A percentile compares a stretch with the other conserved stretches of the same genome.
Conservation (phyloP, 768 basidiomycete genomes). For the Gloeophyllum trabeum region DNA sequence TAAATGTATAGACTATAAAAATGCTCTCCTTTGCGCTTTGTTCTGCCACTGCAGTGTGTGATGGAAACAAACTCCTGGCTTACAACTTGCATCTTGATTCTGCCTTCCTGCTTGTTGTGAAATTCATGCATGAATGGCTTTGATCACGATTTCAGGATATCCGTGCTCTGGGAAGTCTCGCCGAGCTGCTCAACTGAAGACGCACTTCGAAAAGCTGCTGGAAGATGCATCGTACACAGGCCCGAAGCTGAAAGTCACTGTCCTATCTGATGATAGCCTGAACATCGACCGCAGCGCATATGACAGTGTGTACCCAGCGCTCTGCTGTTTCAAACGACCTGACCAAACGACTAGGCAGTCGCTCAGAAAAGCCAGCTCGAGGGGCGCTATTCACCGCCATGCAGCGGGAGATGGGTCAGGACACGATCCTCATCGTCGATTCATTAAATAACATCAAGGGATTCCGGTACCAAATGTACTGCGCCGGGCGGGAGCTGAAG, state of each 20-base stretch:
- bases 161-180: slow-evolving; percentile 81
- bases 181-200: slow-evolving; percentile 55
- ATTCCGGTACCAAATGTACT: slow-evolving; percentile 96
- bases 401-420: slow-evolving; percentile 57
- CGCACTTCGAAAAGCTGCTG: slow-evolving; percentile 42
- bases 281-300: slow-evolving; percentile 57
- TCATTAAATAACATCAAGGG: slow-evolving; percentile 97
- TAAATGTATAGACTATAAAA: no score
- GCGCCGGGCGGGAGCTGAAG: slow-evolving; percentile 82
- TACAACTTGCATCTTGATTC: no score
- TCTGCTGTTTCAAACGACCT: not conserved
- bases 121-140: no score
- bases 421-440: slow-evolving; percentile 83
- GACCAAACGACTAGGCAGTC: slow-evolving; percentile 39
- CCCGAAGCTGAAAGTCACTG: slow-evolving; percentile 27
- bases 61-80: no score
- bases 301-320: slow-evolving; percentile 39
- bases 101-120: no score
- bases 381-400: slow-evolving; percentile 75
- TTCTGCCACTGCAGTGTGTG: no score
- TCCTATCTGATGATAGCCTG: slow-evolving; percentile 70
- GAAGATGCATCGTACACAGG: slow-evolving; percentile 39
- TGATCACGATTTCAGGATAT: slow-evolving; percentile 82
- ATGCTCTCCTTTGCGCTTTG: no score
- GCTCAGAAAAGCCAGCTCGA: slow-evolving; percentile 81